Evolutionary conservation across 768 basidiomycete species (phyloP), one percentile per base, ranked within the genome.

Genomic region (Tylopilus sp.): DNA sequence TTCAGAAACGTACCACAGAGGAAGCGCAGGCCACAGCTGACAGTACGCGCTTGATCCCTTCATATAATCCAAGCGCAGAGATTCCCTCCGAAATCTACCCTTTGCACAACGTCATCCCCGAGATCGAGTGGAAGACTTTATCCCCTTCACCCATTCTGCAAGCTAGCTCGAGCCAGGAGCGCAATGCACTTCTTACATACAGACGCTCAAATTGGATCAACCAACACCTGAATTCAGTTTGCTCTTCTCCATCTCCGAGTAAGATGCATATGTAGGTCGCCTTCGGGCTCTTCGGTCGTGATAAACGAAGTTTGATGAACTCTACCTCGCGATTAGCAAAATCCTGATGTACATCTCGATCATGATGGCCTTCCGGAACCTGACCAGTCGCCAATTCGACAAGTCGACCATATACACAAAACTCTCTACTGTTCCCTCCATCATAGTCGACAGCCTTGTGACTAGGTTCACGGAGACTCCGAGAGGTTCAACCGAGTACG

Each of bases 401-500:
- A 80, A 82, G 58, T 75, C 79, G 11, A 71, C 73, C 13, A 50
- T 89, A 8, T 71, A 77, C 36, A 79, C 85, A 41, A 78, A 78
- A 51, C 71, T 95, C 50, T 60, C 75, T 1, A 68, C 70, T 3
- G 75, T 90, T 1, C 86, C 91, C 3, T 71, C 71, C 13, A 71
- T 82, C 41, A 73, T 95, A 10, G 60, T 91, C 20, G 90, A 95
- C 45, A 81, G 86, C 6, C 73, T 97, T 20, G 60, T 93, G 22
- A 75, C 83, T 4, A 75, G 90, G 47, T 98, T 95, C 70, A 85
- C 93, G 0, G 92, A 97, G 69, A 77, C 72, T 0, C 69, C 83
- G 3, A 74, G 88, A 58, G 86, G 80, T 8, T 82, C 84, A 4
- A 80, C 79, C 17, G 76, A 76, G 88, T 91, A 55, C 40, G 80